Evolutionary conservation across 2,329 filamentous ascomycete species (phyloP), one percentile per base, ranked within the genome.

Genomic region (Xylaria digitata): DNA sequence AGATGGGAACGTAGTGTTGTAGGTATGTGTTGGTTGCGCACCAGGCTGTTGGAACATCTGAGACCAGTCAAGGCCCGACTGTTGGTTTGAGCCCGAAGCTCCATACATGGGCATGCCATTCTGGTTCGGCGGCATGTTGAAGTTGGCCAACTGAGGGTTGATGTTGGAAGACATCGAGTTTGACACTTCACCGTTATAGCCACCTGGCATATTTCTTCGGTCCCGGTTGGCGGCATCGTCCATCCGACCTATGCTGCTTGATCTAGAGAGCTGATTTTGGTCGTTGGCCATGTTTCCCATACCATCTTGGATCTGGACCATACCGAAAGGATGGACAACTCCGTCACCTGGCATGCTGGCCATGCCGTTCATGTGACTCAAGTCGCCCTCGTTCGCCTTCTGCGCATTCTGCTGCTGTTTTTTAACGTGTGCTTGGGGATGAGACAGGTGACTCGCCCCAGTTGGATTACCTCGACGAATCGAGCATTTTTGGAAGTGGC

Each of bases 401-500:
- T 83, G 82, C 61, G 82, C 82, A 67, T 90, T 88, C 75, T 89
- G 86, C 69, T 87, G 85, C 75, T 88, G 86, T 82, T 94, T 94
- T 84, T 94, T 95, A 76, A 96, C 86, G 81, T 96, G 93, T 71
- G 92, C 92, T 80, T 95, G 92, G 42, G 94, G 93, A 81, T 97
- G 94, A 73, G 94, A 96, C 80, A 99, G 82, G 83, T 99, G 96
- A 77, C 92, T 97, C 70, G 93, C 93, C 74, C 94, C 94, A 17
- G 94, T 97, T 61, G 96, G 95, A 82, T 98, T 98, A 65, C 96
- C 96, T 78, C 96, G 91, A 75, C 96, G 90, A 72, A 97, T 93
- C 45, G 96, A 97, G 83, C 96, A 99, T 85, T 99, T 99, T 81
- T 97, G 94, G 82, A 98, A 99, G 83, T 99, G 96, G 72, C 96